Evolutionary conservation across 1,284 basidiomycete species (phyloP), one percentile per base, ranked within the genome.

Genomic region (Psilocybe mexicana): DNA sequence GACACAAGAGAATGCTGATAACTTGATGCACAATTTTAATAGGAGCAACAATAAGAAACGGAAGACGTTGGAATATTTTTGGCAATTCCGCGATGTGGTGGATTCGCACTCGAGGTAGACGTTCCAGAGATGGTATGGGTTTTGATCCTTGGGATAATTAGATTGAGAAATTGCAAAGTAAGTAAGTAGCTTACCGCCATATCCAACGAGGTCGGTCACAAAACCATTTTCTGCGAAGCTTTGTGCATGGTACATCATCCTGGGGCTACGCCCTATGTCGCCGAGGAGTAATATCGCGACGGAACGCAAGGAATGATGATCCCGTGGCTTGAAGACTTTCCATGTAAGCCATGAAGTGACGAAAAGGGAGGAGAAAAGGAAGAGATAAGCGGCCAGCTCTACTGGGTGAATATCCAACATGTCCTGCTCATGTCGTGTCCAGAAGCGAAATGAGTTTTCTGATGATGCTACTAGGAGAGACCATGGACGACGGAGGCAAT

Each of bases 171-270:
- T 28, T 35, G 7, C 52, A 14, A 35, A 26, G 28, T 3, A n/a
- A 24, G 2, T n/a, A 50, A 50, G 12, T 11, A 26, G 43, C 83
- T 61, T 63, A 93, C 94, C 94, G 72, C 79, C 76, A 71, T 98
- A 98, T 14, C 94, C 96, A 50, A 99, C 83, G 14, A 99, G 69
- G 66, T 86, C 85, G 0, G 94, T 94, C 58, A 84, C 76, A 74
- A 93, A 98, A 2, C 83, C 86, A 58, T 89, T 82, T 51, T 88
- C 84, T 24, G 93, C 90, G 67, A 99, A 91, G 68, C 92, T 95
- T 68, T 96, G 85, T 0, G 96, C 92, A 68, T 99, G 97, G 72
- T 98, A 97, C 92, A 98, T 97, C 94, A 98, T 98, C 40, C 97
- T 83, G 7, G 97, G 97, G 70, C 92, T 95, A 49, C 96, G 83